phyloP scores from a whole-genome alignment of 257 asterid species.

The Primulina huaijiensis region DNA sequence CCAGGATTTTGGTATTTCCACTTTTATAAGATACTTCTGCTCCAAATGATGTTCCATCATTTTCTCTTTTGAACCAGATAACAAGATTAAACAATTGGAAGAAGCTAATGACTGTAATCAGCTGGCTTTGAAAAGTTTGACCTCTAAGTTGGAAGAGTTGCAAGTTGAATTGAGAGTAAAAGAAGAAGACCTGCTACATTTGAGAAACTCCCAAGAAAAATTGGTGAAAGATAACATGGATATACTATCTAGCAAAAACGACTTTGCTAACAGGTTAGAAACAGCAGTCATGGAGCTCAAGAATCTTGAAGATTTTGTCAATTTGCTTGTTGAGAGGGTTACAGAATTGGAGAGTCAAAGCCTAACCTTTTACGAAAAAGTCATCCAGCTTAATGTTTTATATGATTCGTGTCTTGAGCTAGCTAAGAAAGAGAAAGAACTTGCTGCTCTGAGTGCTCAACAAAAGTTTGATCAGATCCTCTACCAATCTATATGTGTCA shows the following conservation, averaged over 20 bases:
- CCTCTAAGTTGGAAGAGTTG: slow-evolving; percentile 59
- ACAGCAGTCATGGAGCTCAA: slow-evolving; percentile 59
- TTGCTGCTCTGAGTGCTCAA: slow-evolving; percentile 62
- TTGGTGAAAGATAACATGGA: slow-evolving; percentile 59
- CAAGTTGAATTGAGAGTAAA: slow-evolving; percentile 57
- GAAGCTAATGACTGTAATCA: slow-evolving; percentile 53
- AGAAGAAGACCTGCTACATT: slow-evolving; percentile 50
- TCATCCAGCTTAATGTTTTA: slow-evolving; percentile 56
- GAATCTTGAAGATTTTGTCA: slow-evolving; percentile 64
- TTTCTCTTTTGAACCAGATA: slow-evolving; percentile 46
- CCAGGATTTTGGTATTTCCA: neutral
- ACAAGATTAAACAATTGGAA: slow-evolving; percentile 51
- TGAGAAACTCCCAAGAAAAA: slow-evolving; percentile 49
- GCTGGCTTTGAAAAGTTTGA: slow-evolving; percentile 51
- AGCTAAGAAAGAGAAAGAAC: slow-evolving; percentile 63
- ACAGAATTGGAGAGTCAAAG: slow-evolving; percentile 76
- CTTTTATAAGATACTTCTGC: slow-evolving; percentile 18
- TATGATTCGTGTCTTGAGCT: slow-evolving; percentile 64
- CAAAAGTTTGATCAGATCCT: slow-evolving; percentile 58
- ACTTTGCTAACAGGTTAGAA: slow-evolving; percentile 48
- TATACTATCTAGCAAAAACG: slow-evolving; percentile 50
- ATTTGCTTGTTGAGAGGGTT: slow-evolving; percentile 52
- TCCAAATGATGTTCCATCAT: slow-evolving; percentile 17
- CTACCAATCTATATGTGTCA: slow-evolving; percentile 38
- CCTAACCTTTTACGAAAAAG: slow-evolving; percentile 52